Evolutionary conservation across 768 basidiomycete species (phyloP).

Genomic region (Leccinum broughii): DNA sequence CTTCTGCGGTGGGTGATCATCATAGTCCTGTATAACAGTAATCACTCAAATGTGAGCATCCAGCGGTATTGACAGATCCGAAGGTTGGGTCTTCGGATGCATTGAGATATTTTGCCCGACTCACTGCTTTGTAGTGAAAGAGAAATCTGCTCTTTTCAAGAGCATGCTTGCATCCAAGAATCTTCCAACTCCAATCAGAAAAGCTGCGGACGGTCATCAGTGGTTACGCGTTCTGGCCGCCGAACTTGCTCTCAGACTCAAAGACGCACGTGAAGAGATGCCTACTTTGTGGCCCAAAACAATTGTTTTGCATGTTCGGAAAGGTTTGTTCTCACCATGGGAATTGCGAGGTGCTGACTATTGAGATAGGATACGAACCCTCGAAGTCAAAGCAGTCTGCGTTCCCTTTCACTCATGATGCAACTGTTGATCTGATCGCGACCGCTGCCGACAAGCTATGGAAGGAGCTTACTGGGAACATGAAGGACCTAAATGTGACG

Average conservation of each 20-base stretch:
- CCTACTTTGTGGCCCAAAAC: slow-evolving; percentile 92
- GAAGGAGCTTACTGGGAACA: slow-evolving; percentile 77
- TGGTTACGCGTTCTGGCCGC: slow-evolving; percentile 93
- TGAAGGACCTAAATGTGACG: slow-evolving; percentile 61
- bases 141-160: slow-evolving; percentile 76
- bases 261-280: slow-evolving; percentile 71
- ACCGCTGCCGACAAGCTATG: slow-evolving; percentile 78
- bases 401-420: slow-evolving; percentile 79
- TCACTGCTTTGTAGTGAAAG: slow-evolving; percentile 63
- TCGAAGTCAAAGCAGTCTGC: slow-evolving; percentile 79
- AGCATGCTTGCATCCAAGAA: slow-evolving; percentile 99
- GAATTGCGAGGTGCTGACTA: slow-evolving; percentile 1
- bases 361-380: slow-evolving; percentile 55
- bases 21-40: neutral
- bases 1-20: slow-evolving; percentile 64
- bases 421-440: slow-evolving; percentile 76
- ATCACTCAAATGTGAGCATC: neutral
- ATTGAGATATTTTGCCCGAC: neutral
- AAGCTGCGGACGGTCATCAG: slow-evolving; percentile 72
- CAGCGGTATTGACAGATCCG: slow-evolving; percentile 84
- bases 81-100: slow-evolving; percentile 53
- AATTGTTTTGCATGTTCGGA: slow-evolving; percentile 74
- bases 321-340: slow-evolving; percentile 46
- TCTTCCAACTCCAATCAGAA: slow-evolving; percentile 74
- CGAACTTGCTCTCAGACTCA: slow-evolving; percentile 82